Percentiles rank a stretch among this genome's conserved stretches.
phyloP scores from a whole-genome alignment of 345 rosid species.

The Salix purpurea region DNA sequence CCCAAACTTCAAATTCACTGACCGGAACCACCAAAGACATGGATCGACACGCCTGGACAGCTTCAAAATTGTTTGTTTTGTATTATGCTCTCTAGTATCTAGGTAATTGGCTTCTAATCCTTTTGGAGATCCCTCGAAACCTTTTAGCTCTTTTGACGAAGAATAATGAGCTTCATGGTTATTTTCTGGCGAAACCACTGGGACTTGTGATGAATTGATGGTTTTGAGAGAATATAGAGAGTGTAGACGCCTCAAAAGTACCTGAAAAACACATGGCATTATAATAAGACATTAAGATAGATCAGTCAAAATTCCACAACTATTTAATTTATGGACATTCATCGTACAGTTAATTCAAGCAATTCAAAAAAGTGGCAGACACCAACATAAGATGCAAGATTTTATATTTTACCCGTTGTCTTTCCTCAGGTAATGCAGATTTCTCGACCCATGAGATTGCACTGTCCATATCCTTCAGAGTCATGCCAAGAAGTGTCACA shows the following conservation, averaged over 20 bases:
- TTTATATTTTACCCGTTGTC: slow-evolving; percentile 48
- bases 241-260: slow-evolving; percentile 64
- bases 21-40: slow-evolving; percentile 53
- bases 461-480: slow-evolving; percentile 41
- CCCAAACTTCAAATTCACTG: slow-evolving; percentile 56
- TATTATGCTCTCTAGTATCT: slow-evolving; percentile 20
- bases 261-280: slow-evolving; percentile 38
- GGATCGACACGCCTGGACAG: slow-evolving; percentile 28
- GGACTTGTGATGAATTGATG: slow-evolving; percentile 23
- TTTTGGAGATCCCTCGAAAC: slow-evolving; percentile 24
- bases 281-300: background rate
- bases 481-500: slow-evolving; percentile 53
- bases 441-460: slow-evolving; percentile 84
- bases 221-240: slow-evolving; percentile 45
- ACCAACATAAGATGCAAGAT: background rate
- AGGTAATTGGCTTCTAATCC: slow-evolving; percentile 14
- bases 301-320: background rate
- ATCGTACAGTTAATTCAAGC: background rate
- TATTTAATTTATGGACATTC: background rate
- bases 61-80: slow-evolving; percentile 37
- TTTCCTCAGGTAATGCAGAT: slow-evolving; percentile 72
- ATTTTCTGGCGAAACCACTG: slow-evolving; percentile 12
- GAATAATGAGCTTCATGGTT: slow-evolving; percentile 6
- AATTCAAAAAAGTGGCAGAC: background rate
- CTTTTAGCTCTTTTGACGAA: background rate